Evolutionary conservation across 192 early-diverging fungal species (phyloP), one percentile per base, ranked within the genome.

Genomic region (Backusella australiensis): DNA sequence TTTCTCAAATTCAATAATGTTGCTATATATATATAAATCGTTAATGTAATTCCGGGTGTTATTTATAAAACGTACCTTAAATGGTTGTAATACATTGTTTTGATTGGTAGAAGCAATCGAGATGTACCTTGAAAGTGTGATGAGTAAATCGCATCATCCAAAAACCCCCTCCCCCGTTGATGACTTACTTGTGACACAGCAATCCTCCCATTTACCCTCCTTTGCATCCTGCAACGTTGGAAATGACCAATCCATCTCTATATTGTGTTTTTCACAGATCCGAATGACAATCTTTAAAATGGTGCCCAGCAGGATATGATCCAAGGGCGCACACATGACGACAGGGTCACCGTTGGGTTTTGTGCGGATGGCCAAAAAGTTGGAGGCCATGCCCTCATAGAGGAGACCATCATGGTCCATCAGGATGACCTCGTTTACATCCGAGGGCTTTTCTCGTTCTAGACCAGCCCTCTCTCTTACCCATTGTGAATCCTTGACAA

Each of bases 401-500:
- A 94, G 35, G 56, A 90, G 85, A 0, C 84, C 83, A 7, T 78
- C 21, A n/a, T 82, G 34, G 76, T 94, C 90, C 2, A 78, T 68
- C 52, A 94, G 78, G 3, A 94, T 72, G 6, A 91, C 85, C 75
- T 94, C 91, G 53, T 90, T 84, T 3, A 89, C 81, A 34, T 86
- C 85, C n/a, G 83, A 82, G 6, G 71, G 38, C 21, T 85, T 74
- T 1, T 69, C 34, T 19, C 77, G 69, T 73, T 86, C 86, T 1
- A 93, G 17, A 2, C 38, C 41, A 29, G 66, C 74, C 19, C 93
- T 86, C 65, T 90, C 90, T 8, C 92, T 86, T 41, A 91, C 82
- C 93, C 93, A 94, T 72, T 90, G 84, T 1, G 93, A 91, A 77
- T 94, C 91, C 76, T 94, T 94, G n/a, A 87, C 85, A 23, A 73